Evolutionary conservation across 2,329 filamentous ascomycete genomes (phyloP), one percentile per base, ranked within the genome.

Genomic region (Aspergillus hortae): DNA sequence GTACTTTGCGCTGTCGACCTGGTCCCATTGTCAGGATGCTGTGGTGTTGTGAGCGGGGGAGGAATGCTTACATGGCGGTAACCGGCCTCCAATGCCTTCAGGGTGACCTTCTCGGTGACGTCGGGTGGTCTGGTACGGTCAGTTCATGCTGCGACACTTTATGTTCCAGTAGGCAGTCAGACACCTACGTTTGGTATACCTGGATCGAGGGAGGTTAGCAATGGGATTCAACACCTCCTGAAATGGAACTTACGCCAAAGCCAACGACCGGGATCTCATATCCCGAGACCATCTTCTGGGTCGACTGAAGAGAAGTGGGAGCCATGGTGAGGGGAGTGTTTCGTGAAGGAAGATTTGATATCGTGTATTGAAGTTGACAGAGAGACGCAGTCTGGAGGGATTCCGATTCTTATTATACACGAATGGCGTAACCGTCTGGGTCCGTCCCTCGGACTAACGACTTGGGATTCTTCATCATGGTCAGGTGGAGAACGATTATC

Each of bases 1-100:
- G 21, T 67, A 74, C 10, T 77, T 76, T 2, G 83, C 82, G 1
- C 78, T 81, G 65, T 86, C 83, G 55, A 85, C 70, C 77, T 80
- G 43, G 12, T 43, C 10, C 11, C 14, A 11, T 47, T 12, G 15
- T 38, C n/a, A 38, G 23, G 15, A 38, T 38, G 35, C 7, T 9
- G 27, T 30, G 27, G 27, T 21, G 42, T 27, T 27, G 11, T 46
- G 11, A n/a, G 4, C 35, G 1, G 15, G 6, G 35, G 11, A 19
- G 14, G 27, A 19, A n/a, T 38, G 52, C 69, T 50, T 67, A 80
- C 78, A 71, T 85, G 82, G 54, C 79, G 74, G 61, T 85, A 84
- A 44, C 82, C 81, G 12, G 70, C 66, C 56, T 79, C 72, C 53
- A 85, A 71, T 0, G 82, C 79, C 55, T 86, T 81, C 11, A 75